These are phyloP conservation scores for Nannizzia gypsea DNA, from an alignment of 2,329 filamentous ascomycete genomes.

Conservation along the genomic window DNA sequence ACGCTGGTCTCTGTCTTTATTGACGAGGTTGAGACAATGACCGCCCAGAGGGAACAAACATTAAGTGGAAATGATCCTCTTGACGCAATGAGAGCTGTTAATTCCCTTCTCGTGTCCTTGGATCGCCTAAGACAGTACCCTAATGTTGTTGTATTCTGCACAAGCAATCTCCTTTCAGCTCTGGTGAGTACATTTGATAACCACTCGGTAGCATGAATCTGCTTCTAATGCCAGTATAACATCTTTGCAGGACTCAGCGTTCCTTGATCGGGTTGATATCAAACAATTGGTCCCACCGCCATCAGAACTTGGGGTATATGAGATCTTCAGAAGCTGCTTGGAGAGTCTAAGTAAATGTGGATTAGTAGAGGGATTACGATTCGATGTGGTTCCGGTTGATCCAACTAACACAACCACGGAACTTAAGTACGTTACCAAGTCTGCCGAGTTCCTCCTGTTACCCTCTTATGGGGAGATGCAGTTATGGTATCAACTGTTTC, in stretches of 20 bases:
- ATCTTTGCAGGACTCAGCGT: slow-evolving; percentile 31
- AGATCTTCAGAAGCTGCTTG: slow-evolving; percentile 38
- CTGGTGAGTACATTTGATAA: slow-evolving; percentile 23
- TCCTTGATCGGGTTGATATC: slow-evolving; percentile 40
- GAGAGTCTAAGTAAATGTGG: slow-evolving; percentile 34
- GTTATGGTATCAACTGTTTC: slow-evolving; percentile 22
- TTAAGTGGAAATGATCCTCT: slow-evolving; percentile 32
- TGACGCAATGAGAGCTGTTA: slow-evolving; percentile 39
- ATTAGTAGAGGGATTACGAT: slow-evolving; percentile 23
- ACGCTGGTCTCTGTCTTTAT: slow-evolving; percentile 37
- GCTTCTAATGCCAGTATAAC: not conserved
- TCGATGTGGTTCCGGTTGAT: slow-evolving; percentile 19
- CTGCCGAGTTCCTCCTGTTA: slow-evolving; percentile 16
- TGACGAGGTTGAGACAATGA: slow-evolving; percentile 41
- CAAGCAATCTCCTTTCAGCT: slow-evolving; percentile 37
- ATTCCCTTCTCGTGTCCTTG: slow-evolving; percentile 39
- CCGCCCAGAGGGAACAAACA: slow-evolving; percentile 33
- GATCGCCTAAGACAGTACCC: slow-evolving; percentile 32
- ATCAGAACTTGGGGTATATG: slow-evolving; percentile 32
- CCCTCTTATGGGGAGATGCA: slow-evolving; percentile 23
- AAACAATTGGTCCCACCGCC: slow-evolving; percentile 35
- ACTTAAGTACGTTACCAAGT: slow-evolving; percentile 22
- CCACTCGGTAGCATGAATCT: not conserved
- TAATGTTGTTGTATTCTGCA: slow-evolving; percentile 41
- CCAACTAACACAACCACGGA: slow-evolving; percentile 17